A percentile compares a stretch with the other conserved stretches of the same genome.
Evolutionary conservation across 2,329 filamentous ascomycete species (phyloP).

Genomic region (Cytospora piceae): DNA sequence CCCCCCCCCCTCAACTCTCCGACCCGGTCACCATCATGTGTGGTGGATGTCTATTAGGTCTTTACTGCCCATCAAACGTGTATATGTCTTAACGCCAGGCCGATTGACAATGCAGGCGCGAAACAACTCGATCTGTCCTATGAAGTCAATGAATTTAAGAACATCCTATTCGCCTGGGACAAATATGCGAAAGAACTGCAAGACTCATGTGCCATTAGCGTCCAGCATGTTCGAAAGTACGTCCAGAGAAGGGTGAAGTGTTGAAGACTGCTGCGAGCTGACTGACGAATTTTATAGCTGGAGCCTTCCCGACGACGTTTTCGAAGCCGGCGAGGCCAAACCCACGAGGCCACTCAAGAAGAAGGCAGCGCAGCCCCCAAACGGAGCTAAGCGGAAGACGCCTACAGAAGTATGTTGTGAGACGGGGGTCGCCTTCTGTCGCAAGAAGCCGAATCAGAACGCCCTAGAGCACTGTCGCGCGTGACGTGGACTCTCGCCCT

Average conservation of each 20-base stretch:
- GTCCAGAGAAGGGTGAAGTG: conserved; percentile 37
- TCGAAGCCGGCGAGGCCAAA: conserved; percentile 75
- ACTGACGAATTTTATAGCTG: conserved; percentile 58
- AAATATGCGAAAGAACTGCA: conserved; percentile 71
- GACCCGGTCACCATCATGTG: conserved; percentile 3
- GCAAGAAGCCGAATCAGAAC: conserved; percentile 11
- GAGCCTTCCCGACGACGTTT: conserved; percentile 87
- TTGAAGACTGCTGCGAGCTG: conserved; percentile 10
- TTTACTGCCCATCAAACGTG: conserved; percentile 19
- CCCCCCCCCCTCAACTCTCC: not conserved
- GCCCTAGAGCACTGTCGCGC: not conserved
- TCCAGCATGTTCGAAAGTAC: conserved; percentile 87
- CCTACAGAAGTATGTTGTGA: conserved; percentile 45
- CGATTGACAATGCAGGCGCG: conserved; percentile 55
- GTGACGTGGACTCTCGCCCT: conserved; percentile 6
- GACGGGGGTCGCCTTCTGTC: conserved; percentile 13
- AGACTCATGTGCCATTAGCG: conserved; percentile 61
- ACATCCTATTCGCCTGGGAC: conserved; percentile 75
- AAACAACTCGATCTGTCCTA: conserved; percentile 78
- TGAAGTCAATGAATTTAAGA: conserved; percentile 85
- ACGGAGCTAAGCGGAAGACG: conserved; percentile 52
- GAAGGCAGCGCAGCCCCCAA: conserved; percentile 47
- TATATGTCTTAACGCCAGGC: conserved; percentile 34
- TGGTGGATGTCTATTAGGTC: conserved; percentile 21
- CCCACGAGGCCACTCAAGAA: conserved; percentile 62